A percentile compares a stretch with the other conserved stretches of the same genome.
Conservation (phyloP, 2,329 filamentous ascomycete genomes). For the Verticillium isaacii region DNA sequence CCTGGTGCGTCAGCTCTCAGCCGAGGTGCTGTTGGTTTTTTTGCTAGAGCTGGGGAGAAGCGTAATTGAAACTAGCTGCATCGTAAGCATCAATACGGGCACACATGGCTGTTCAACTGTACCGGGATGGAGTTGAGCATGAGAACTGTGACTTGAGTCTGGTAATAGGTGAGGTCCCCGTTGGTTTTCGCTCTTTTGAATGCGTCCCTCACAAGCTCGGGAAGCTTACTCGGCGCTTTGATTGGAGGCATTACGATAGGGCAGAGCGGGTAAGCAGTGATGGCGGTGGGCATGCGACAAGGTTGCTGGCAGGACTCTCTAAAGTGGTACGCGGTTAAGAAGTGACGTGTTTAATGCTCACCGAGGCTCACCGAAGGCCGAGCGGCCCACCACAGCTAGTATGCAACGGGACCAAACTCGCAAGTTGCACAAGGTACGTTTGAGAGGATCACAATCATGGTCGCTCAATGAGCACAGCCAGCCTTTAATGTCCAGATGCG, state of each 20-base stretch:
- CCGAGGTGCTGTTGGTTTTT: constrained; percentile 54
- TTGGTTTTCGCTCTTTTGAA: constrained; percentile 42
- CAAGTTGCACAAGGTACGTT: no score
- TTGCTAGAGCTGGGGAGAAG: constrained; percentile 63
- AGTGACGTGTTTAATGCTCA: neutral
- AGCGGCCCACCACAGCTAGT: no score
- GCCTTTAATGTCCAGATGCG: neutral
- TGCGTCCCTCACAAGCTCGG: constrained; percentile 42
- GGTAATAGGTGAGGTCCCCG: constrained; percentile 49
- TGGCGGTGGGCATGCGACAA: neutral
- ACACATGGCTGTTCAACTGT: constrained; percentile 13
- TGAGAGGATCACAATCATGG: no score
- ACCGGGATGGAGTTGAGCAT: constrained; percentile 38
- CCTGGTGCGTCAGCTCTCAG: constrained; percentile 25
- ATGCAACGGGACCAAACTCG: no score
- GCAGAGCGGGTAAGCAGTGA: neutral
- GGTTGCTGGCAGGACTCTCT: neutral
- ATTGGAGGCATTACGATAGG: constrained; percentile 29
- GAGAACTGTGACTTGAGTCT: constrained; percentile 47
- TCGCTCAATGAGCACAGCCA: neutral
- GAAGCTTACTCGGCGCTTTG: constrained; percentile 40
- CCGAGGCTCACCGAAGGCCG: neutral
- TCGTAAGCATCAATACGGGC: neutral
- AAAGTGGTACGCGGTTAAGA: neutral
- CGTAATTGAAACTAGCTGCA: constrained; percentile 62